Conservation (phyloP, 768 basidiomycete genomes). For the Xerocomellus amylosporus region DNA sequence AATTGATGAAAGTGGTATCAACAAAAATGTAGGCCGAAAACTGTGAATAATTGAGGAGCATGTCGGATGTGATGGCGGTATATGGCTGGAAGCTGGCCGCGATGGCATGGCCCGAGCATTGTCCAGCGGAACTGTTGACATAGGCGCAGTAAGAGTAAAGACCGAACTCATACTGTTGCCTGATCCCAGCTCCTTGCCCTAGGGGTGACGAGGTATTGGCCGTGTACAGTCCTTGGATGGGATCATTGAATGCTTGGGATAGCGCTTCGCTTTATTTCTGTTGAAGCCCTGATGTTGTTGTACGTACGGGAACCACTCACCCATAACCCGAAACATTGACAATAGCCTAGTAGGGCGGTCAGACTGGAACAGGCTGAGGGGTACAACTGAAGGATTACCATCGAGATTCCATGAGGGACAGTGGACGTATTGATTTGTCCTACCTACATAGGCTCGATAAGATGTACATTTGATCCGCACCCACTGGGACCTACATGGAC, state of each 20-base stretch:
- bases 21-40: conserved; percentile 53
- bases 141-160: conserved; percentile 80
- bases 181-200: conserved; percentile 52
- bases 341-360: conserved; percentile 46
- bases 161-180: conserved; percentile 75
- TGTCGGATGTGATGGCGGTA: conserved; percentile 61
- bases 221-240: conserved; percentile 65
- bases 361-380: conserved; percentile 6
- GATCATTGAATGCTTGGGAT: conserved; percentile 48
- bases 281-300: not conserved
- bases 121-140: conserved; percentile 54
- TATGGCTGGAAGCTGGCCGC: conserved; percentile 66
- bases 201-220: conserved; percentile 62
- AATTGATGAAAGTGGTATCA: conserved; percentile 54
- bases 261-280: conserved; percentile 46
- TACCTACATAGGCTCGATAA: conserved; percentile 45
- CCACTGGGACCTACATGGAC: conserved; percentile 58
- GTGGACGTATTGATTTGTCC: conserved; percentile 79
- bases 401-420: conserved; percentile 67
- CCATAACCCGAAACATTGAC: conserved; percentile 71
- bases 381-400: conserved; percentile 47
- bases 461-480: conserved; percentile 18
- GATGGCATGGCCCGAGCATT: conserved; percentile 59
- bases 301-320: conserved; percentile 38
- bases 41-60: conserved; percentile 58